A percentile compares a stretch with the other conserved stretches of the same genome.
These are phyloP conservation scores for Trametes maxima DNA, from an alignment of 768 basidiomycete species.

Conservation along the genomic window DNA sequence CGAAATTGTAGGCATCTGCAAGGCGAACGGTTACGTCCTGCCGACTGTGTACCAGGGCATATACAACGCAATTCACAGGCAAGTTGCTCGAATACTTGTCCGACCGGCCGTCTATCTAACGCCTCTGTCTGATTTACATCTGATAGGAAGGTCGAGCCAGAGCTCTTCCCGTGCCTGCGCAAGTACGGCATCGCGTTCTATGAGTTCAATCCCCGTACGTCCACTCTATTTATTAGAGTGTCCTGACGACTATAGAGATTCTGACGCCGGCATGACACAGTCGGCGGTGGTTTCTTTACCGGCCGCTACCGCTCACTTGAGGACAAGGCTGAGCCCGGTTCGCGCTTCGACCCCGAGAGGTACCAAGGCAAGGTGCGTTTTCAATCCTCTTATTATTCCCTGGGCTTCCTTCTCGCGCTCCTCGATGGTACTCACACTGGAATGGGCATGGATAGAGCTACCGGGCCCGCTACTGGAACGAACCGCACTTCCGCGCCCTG, in stretches of 20 bases:
- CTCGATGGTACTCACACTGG: too few species aligned
- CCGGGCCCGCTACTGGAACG: constrained; percentile 50
- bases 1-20: constrained; percentile 45
- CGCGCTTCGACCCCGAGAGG: constrained; percentile 55
- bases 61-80: constrained; percentile 46
- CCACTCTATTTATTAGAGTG: too few species aligned
- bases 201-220: constrained; percentile 43
- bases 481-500: constrained; percentile 53
- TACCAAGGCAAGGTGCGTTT: constrained; percentile 48
- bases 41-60: constrained; percentile 52
- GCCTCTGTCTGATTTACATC: too few species aligned
- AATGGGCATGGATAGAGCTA: constrained; percentile 19
- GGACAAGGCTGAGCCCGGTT: constrained; percentile 49
- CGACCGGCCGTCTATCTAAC: neutral
- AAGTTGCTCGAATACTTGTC: neutral
- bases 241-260: neutral
- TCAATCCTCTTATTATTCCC: neutral
- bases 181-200: constrained; percentile 45
- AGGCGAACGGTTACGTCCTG: constrained; percentile 47
- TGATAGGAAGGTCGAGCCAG: constrained; percentile 35
- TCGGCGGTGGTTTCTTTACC: constrained; percentile 45
- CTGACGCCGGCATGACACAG: constrained; percentile 21
- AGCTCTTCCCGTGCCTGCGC: constrained; percentile 46
- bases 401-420: neutral
- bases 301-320: constrained; percentile 39